Evolutionary conservation across 805 yeast genomes (phyloP).

Genomic region (Yamadazyma endophytica): DNA sequence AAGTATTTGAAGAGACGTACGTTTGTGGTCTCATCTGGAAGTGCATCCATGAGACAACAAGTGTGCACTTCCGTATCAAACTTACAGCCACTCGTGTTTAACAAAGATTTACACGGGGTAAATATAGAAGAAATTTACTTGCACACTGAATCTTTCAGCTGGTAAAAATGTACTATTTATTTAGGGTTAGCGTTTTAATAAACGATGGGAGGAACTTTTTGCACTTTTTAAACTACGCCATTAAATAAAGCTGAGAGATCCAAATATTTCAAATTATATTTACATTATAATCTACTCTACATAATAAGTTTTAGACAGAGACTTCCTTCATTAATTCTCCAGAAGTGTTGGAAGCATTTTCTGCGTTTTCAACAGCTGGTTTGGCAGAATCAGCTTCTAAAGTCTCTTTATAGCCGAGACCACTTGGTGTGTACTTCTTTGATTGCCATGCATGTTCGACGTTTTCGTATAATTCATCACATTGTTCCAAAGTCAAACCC

Average conservation of each 20-base stretch:
- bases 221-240: not conserved
- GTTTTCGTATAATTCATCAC: conserved; percentile 35
- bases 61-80: conserved; percentile 38
- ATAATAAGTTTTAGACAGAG: not conserved
- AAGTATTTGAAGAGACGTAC: conserved; percentile 24
- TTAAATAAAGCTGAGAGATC: no score
- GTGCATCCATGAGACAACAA: conserved; percentile 32
- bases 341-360: conserved; percentile 1
- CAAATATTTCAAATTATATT: no score
- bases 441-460: conserved; percentile 33
- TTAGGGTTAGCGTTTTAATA: not conserved
- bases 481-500: conserved; percentile 39
- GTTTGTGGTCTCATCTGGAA: conserved; percentile 45
- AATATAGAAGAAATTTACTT: conserved; percentile 42
- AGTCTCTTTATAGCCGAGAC: conserved; percentile 5
- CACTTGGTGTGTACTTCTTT: conserved; percentile 19
- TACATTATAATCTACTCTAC: not conserved
- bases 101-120: conserved; percentile 19
- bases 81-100: conserved; percentile 32
- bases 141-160: conserved; percentile 51
- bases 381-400: conserved; percentile 1
- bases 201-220: not conserved
- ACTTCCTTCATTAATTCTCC: not conserved
- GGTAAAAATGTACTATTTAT: conserved; percentile 17
- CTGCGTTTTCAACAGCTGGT: conserved; percentile 2